Evolutionary conservation across 2,329 filamentous ascomycete species (phyloP).

Genomic region (Ascochyta clinopodiicola): DNA sequence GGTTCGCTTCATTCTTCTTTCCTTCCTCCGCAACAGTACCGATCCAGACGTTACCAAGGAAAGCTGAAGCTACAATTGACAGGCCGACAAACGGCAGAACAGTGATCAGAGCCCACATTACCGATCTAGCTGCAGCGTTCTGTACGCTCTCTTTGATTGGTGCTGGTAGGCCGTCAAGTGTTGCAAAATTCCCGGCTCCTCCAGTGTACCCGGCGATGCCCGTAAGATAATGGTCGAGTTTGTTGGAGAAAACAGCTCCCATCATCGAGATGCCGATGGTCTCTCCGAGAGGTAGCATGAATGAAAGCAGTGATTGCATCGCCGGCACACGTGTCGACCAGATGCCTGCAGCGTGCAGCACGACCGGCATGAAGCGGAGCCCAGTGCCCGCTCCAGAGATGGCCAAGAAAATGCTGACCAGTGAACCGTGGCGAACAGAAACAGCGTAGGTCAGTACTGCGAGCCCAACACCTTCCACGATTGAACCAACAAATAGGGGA

Average conservation of each 20-base stretch:
- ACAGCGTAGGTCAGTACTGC: constrained; percentile 65
- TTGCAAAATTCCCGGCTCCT: constrained; percentile 38
- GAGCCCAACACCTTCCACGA: constrained; percentile 65
- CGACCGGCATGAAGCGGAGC: constrained; percentile 68
- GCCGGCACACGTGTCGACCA: constrained; percentile 65
- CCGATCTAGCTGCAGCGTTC: constrained; percentile 59
- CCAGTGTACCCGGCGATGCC: constrained; percentile 35
- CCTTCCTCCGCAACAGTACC: constrained; percentile 39
- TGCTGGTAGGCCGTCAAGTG: constrained; percentile 48
- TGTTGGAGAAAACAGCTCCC: constrained; percentile 73
- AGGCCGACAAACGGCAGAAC: constrained; percentile 66
- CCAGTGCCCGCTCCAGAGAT: constrained; percentile 69
- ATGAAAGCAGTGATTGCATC: constrained; percentile 65
- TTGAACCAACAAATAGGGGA: constrained; percentile 56
- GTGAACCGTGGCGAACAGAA: constrained; percentile 53
- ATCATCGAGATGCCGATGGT: constrained; percentile 71
- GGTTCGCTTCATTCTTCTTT: constrained; percentile 17
- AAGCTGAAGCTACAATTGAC: constrained; percentile 52
- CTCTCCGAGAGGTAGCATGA: constrained; percentile 68
- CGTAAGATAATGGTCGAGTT: constrained; percentile 40
- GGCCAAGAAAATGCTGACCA: constrained; percentile 71
- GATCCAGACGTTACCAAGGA: constrained; percentile 62
- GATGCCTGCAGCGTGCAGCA: constrained; percentile 68
- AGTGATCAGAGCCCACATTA: constrained; percentile 70
- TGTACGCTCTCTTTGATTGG: constrained; percentile 49